A percentile compares a stretch with the other conserved stretches of the same genome.
These are phyloP conservation scores for Wickerhamomyces bovis DNA, from an alignment of 805 yeast genomes.

Conservation along the genomic window DNA sequence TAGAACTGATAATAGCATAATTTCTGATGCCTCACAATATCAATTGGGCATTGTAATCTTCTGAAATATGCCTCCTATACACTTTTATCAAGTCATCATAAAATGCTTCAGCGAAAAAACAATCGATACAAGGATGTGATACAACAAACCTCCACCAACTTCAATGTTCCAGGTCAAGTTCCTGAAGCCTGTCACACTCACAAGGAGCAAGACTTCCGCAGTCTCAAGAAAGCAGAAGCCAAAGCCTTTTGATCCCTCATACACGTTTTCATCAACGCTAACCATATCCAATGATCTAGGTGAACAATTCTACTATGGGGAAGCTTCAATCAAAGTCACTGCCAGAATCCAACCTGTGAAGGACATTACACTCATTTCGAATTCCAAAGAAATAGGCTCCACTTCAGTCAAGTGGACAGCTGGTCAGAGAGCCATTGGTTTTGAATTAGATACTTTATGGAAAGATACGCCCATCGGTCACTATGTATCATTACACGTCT, in stretches of 20 bases:
- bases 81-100: no score
- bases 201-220: slow-evolving; percentile 4
- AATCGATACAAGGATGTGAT: no score
- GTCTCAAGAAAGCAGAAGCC: slow-evolving; percentile 1
- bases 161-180: slow-evolving; percentile 31
- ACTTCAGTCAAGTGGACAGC: slow-evolving; percentile 12
- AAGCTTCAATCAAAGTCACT: slow-evolving; percentile 10
- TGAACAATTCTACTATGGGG: slow-evolving; percentile 32
- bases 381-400: neutral
- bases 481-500: slow-evolving; percentile 11
- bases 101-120: no score
- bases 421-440: slow-evolving; percentile 18
- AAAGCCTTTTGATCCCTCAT: slow-evolving; percentile 8
- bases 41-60: no score
- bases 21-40: no score
- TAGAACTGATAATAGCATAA: no score
- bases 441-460: slow-evolving; percentile 2
- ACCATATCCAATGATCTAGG: slow-evolving; percentile 36
- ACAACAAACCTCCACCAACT: no score
- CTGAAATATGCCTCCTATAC: no score
- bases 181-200: slow-evolving; percentile 26
- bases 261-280: slow-evolving; percentile 17
- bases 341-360: slow-evolving; percentile 3
- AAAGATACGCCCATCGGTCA: slow-evolving; percentile 1
- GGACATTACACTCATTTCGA: neutral